phyloP scores from a whole-genome alignment of 2,329 filamentous ascomycete species.

The Fusarium agapanthi region DNA sequence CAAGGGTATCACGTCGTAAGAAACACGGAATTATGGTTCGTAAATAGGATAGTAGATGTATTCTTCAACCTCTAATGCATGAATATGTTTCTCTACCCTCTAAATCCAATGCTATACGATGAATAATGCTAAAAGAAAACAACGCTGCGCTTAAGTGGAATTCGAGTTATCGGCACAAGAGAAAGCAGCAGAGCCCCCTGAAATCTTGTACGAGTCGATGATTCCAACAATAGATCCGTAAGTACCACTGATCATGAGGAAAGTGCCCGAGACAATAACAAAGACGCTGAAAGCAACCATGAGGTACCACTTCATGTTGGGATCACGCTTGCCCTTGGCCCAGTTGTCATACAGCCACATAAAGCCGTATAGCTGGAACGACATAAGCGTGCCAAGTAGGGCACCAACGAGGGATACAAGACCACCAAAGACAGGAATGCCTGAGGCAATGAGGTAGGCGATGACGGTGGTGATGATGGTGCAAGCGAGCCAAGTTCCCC shows the following conservation, averaged over 20 bases:
- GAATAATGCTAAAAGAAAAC: not conserved
- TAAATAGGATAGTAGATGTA: not conserved
- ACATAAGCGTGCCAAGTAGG: conserved; percentile 43
- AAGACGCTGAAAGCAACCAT: conserved; percentile 27
- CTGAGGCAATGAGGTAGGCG: conserved; percentile 42
- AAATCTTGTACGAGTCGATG: conserved; percentile 46
- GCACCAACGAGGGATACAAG: conserved; percentile 44
- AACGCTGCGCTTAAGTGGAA: conserved; percentile 23
- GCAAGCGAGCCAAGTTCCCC: conserved; percentile 46
- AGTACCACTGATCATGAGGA: conserved; percentile 55
- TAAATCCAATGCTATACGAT: not conserved
- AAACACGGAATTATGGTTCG: not conserved
- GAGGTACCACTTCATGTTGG: conserved; percentile 17
- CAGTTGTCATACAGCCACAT: conserved; percentile 45
- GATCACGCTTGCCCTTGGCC: conserved; percentile 22
- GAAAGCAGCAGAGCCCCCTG: conserved; percentile 51
- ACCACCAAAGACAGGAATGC: conserved; percentile 40
- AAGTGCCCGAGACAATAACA: conserved; percentile 39
- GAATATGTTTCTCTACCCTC: conserved; percentile 1
- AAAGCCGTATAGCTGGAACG: conserved; percentile 43
- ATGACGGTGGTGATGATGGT: conserved; percentile 37
- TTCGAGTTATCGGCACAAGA: conserved; percentile 56
- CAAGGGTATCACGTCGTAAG: too few species aligned
- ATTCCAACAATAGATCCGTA: conserved; percentile 53
- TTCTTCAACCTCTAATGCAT: not conserved